A percentile compares a stretch with the other conserved stretches of the same genome.
phyloP scores from a whole-genome alignment of 2,329 filamentous ascomycete genomes.

The Colletotrichum ledebouriae region DNA sequence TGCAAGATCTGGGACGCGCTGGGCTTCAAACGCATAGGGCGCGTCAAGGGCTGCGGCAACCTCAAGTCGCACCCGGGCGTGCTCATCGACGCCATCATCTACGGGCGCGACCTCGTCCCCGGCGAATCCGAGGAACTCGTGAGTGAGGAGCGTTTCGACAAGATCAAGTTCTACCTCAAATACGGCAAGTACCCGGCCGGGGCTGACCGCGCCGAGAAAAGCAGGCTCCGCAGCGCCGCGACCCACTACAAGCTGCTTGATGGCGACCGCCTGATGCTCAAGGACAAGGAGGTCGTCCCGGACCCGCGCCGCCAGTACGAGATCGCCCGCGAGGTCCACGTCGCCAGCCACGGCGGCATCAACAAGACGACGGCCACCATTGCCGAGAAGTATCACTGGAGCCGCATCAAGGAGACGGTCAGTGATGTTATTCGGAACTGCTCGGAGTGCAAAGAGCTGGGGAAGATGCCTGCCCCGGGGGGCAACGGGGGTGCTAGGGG shows the following conservation, averaged over 20 bases:
- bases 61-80: constrained; percentile 77
- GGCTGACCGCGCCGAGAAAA: constrained; percentile 95
- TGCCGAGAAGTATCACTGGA: constrained; percentile 96
- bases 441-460: constrained; percentile 85
- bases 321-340: constrained; percentile 84
- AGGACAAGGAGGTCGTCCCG: constrained; percentile 96
- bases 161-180: constrained; percentile 97
- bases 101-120: constrained; percentile 74
- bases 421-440: constrained; percentile 95
- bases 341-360: constrained; percentile 86
- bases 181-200: constrained; percentile 93
- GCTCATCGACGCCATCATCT: constrained; percentile 82
- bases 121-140: constrained; percentile 80
- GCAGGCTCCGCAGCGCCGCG: constrained; percentile 89
- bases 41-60: constrained; percentile 79
- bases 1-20: constrained; percentile 93
- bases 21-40: constrained; percentile 91
- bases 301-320: constrained; percentile 92
- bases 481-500: constrained; percentile 29
- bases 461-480: constrained; percentile 63
- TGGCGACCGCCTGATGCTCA: constrained; percentile 90
- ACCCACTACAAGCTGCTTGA: constrained; percentile 92
- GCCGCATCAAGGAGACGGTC: constrained; percentile 97
- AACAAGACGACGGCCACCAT: constrained; percentile 98
- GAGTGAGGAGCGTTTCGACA: constrained; percentile 97